Conservation (phyloP, 495 filamentous ascomycete species). For the Penicillium cataractarum region DNA sequence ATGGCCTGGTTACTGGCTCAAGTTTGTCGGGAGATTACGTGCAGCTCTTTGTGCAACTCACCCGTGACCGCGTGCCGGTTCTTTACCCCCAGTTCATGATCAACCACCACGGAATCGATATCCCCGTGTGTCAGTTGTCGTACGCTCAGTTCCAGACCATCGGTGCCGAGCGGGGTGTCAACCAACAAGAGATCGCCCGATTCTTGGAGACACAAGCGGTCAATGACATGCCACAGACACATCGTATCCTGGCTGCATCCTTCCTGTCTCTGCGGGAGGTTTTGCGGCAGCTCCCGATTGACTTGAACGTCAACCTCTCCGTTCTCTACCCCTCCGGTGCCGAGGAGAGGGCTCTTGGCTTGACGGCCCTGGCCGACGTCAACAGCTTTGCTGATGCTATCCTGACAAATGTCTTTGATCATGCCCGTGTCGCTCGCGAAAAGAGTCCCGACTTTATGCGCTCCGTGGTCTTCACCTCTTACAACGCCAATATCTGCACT, state of each 20-base stretch:
- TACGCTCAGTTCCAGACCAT: conserved; percentile 73
- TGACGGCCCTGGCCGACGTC: conserved; percentile 77
- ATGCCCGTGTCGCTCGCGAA: conserved; percentile 77
- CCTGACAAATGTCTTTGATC: conserved; percentile 84
- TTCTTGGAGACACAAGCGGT: conserved; percentile 48
- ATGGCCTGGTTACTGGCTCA: conserved; percentile 88
- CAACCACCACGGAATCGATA: conserved; percentile 73
- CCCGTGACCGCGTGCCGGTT: conserved; percentile 82
- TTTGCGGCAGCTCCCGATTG: conserved; percentile 68
- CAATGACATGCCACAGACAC: conserved; percentile 64
- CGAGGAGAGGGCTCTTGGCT: conserved; percentile 67
- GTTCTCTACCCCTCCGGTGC: conserved; percentile 75
- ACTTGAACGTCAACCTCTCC: conserved; percentile 84
- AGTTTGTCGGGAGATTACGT: conserved; percentile 93
- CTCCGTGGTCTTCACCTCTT: conserved; percentile 89
- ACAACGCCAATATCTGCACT: conserved; percentile 85
- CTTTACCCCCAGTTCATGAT: conserved; percentile 84
- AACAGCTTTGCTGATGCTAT: conserved; percentile 86
- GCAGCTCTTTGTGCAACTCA: conserved; percentile 86
- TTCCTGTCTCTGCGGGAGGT: conserved; percentile 77
- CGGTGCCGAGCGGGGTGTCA: conserved; percentile 53
- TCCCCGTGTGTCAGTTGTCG: conserved; percentile 76
- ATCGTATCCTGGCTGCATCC: conserved; percentile 70
- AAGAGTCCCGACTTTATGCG: conserved; percentile 68
- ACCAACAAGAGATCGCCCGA: conserved; percentile 46